phyloP scores from a whole-genome alignment of 2,329 filamentous ascomycete genomes.

The Ilyonectria destructans region DNA sequence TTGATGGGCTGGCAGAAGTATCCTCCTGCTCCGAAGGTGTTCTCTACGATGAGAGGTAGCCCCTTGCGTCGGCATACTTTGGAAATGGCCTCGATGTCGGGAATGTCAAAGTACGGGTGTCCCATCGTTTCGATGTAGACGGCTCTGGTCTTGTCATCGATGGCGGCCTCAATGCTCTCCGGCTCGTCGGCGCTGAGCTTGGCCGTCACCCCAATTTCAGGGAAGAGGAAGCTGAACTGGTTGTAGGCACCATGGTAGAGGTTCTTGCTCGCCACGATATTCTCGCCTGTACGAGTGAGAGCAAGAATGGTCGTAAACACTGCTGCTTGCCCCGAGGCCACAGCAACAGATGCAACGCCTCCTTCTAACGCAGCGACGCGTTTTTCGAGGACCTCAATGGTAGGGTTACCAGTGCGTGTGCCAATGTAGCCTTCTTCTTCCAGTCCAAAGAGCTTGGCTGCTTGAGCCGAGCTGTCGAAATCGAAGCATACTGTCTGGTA shows the following conservation, averaged over 20 bases:
- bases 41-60: slow-evolving; percentile 83
- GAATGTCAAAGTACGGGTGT: slow-evolving; percentile 94
- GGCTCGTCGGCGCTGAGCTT: slow-evolving; percentile 86
- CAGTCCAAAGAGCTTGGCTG: slow-evolving; percentile 92
- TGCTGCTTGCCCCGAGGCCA: slow-evolving; percentile 88
- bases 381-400: slow-evolving; percentile 93
- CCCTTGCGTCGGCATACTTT: slow-evolving; percentile 81
- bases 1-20: slow-evolving; percentile 78
- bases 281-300: slow-evolving; percentile 88
- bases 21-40: slow-evolving; percentile 75
- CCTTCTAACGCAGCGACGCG: slow-evolving; percentile 75
- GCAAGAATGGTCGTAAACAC: slow-evolving; percentile 91
- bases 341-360: slow-evolving; percentile 86
- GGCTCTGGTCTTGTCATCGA: slow-evolving; percentile 92
- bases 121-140: slow-evolving; percentile 92
- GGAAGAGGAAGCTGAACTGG: slow-evolving; percentile 91
- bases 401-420: slow-evolving; percentile 95
- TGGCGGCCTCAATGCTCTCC: slow-evolving; percentile 81
- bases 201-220: slow-evolving; percentile 79
- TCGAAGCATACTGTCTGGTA: slow-evolving; percentile 80
- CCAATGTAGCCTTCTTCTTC: slow-evolving; percentile 98
- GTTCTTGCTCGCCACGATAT: slow-evolving; percentile 91
- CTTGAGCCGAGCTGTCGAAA: slow-evolving; percentile 80
- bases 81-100: slow-evolving; percentile 88
- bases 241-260: slow-evolving; percentile 96